These are phyloP conservation scores for Exophiala sideris DNA, from an alignment of 2,329 filamentous ascomycete species.

Conservation along the genomic window DNA sequence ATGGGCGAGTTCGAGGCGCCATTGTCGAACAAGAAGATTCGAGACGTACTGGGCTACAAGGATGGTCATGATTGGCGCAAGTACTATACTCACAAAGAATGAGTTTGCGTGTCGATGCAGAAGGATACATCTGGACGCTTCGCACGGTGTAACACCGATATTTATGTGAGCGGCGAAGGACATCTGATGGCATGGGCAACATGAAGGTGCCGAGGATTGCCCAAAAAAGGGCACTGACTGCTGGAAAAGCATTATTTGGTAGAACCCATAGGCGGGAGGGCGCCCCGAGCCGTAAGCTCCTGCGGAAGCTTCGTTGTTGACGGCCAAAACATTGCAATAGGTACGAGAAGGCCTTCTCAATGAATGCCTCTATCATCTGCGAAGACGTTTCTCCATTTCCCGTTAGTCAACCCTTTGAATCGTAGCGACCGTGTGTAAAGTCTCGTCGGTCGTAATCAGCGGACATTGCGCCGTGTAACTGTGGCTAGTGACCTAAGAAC, in stretches of 20 bases:
- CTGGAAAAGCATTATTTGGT: background rate
- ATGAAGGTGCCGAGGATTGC: background rate
- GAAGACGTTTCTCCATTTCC: too few species aligned
- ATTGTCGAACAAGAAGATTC: slow-evolving; percentile 59
- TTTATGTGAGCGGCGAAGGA: too few species aligned
- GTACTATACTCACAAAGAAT: slow-evolving; percentile 34
- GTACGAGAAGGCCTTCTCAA: too few species aligned
- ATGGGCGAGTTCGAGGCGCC: slow-evolving; percentile 60
- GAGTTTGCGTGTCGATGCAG: background rate
- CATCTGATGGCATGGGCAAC: background rate
- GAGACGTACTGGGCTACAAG: slow-evolving; percentile 56
- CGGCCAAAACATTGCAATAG: background rate
- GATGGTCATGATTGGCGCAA: slow-evolving; percentile 58
- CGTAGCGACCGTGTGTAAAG: too few species aligned
- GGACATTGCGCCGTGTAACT: background rate
- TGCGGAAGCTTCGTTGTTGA: background rate
- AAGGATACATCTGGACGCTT: background rate
- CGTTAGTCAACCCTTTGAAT: too few species aligned
- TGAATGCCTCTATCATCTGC: too few species aligned
- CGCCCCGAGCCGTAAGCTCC: background rate
- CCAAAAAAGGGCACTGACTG: too few species aligned
- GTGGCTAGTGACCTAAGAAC: background rate
- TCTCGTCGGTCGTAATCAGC: too few species aligned
- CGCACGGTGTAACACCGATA: too few species aligned
- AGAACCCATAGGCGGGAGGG: background rate